Evolutionary conservation across 2,329 filamentous ascomycete species (phyloP).

Genomic region (Aspergillus brunneoviolaceus): DNA sequence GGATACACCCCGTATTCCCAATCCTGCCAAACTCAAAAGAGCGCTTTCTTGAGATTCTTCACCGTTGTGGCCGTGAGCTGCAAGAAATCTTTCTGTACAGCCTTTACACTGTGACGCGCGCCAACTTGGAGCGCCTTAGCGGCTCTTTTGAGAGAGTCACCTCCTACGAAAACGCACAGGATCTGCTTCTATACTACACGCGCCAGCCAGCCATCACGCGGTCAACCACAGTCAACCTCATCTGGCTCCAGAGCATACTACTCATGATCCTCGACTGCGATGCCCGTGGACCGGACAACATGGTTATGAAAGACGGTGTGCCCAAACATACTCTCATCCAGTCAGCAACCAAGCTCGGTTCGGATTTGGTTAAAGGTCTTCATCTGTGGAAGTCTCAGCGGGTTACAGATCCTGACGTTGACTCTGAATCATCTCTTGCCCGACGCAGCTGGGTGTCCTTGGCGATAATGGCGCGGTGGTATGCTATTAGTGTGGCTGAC

Average conservation of each 20-base stretch:
- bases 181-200: conserved; percentile 39
- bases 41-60: conserved; percentile 37
- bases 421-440: conserved; percentile 43
- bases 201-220: conserved; percentile 39
- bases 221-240: conserved; percentile 36
- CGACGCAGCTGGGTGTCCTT: conserved; percentile 43
- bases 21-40: conserved; percentile 43
- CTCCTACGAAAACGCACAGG: conserved; percentile 42
- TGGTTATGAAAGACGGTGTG: conserved; percentile 41
- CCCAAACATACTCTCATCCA: conserved; percentile 44
- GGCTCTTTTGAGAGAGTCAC: conserved; percentile 35
- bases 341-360: conserved; percentile 38
- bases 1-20: conserved; percentile 42
- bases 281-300: conserved; percentile 42
- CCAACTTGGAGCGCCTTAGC: conserved; percentile 35
- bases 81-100: conserved; percentile 44
- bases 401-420: conserved; percentile 35
- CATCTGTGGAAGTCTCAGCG: conserved; percentile 40
- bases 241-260: conserved; percentile 43
- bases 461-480: conserved; percentile 43
- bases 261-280: conserved; percentile 47
- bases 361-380: conserved; percentile 39
- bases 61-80: conserved; percentile 40
- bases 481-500: conserved; percentile 43
- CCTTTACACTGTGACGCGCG: conserved; percentile 41